Conservation (phyloP, 2,329 filamentous ascomycete species). For the Arthroderma sp. region DNA sequence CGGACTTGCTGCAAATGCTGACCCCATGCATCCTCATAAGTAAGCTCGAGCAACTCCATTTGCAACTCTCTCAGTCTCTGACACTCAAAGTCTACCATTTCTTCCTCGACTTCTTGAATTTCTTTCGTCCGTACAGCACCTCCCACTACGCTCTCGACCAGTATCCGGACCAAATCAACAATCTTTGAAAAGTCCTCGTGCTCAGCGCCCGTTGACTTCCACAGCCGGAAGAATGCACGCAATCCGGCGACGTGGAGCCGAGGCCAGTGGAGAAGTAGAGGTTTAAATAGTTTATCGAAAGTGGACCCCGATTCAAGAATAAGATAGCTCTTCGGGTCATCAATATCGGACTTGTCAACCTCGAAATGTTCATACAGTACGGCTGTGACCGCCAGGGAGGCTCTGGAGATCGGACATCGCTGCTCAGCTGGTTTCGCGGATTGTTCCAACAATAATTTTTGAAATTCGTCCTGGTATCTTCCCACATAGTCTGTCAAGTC, state of each 20-base stretch:
- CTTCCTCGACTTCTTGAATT: conserved; percentile 76
- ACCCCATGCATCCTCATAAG: conserved; percentile 92
- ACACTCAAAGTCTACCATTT: conserved; percentile 73
- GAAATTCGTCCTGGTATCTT: conserved; percentile 83
- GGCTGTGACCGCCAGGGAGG: conserved; percentile 73
- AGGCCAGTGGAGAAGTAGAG: conserved; percentile 84
- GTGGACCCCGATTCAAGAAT: conserved; percentile 61
- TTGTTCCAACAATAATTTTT: conserved; percentile 85
- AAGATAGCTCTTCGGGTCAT: conserved; percentile 64
- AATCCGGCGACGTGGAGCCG: conserved; percentile 73
- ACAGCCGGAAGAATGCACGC: conserved; percentile 78
- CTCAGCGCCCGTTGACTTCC: conserved; percentile 79
- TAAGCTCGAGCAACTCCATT: conserved; percentile 81
- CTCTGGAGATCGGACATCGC: conserved; percentile 75
- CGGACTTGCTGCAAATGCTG: conserved; percentile 79
- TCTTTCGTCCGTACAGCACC: conserved; percentile 70
- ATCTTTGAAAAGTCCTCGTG: conserved; percentile 88
- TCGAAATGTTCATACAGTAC: conserved; percentile 94
- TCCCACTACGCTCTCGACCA: conserved; percentile 81
- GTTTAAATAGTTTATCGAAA: conserved; percentile 75
- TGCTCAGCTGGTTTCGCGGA: conserved; percentile 55
- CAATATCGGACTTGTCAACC: conserved; percentile 68
- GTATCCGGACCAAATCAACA: conserved; percentile 74
- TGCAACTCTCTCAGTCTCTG: conserved; percentile 67
- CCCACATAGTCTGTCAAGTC: conserved; percentile 87